These are phyloP conservation scores for Sonneratia caseolaris DNA, from an alignment of 345 rosid species.

Conservation along the genomic window DNA sequence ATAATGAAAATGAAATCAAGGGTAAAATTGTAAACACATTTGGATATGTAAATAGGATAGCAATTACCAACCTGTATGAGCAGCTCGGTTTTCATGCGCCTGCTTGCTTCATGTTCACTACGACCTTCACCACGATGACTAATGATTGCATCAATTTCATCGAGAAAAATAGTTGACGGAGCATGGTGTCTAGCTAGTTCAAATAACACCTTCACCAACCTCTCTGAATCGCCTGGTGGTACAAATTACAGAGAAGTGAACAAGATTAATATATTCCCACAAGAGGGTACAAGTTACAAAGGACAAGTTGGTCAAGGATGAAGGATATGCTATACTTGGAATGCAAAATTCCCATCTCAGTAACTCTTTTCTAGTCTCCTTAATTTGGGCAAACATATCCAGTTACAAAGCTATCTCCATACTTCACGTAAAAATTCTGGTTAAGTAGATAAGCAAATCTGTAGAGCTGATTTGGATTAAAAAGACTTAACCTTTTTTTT, in stretches of 20 bases:
- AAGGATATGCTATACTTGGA: not conserved
- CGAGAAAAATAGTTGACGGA: slow-evolving; percentile 91
- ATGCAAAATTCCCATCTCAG: not conserved
- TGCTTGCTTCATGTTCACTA: slow-evolving; percentile 96
- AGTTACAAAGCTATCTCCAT: not conserved
- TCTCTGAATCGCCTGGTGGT: slow-evolving; percentile 91
- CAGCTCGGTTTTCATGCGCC: slow-evolving; percentile 94
- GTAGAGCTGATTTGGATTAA: too few relatives aligned
- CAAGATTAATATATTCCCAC: not conserved
- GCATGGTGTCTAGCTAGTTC: slow-evolving; percentile 97
- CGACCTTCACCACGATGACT: slow-evolving; percentile 93
- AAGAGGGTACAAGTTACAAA: not conserved
- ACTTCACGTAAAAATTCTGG: not conserved
- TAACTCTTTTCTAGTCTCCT: not conserved
- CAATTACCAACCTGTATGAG: slow-evolving; percentile 68
- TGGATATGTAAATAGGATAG: not conserved
- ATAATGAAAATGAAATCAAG: not conserved
- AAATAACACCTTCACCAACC: slow-evolving; percentile 77
- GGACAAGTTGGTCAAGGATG: not conserved
- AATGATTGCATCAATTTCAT: slow-evolving; percentile 92
- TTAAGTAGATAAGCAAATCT: too few relatives aligned
- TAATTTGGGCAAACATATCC: not conserved
- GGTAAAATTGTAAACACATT: not conserved
- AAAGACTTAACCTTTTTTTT: not conserved
- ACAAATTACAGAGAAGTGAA: not conserved